phyloP scores from a whole-genome alignment of 2,329 filamentous ascomycete genomes.

The Chaetomium sp. region DNA sequence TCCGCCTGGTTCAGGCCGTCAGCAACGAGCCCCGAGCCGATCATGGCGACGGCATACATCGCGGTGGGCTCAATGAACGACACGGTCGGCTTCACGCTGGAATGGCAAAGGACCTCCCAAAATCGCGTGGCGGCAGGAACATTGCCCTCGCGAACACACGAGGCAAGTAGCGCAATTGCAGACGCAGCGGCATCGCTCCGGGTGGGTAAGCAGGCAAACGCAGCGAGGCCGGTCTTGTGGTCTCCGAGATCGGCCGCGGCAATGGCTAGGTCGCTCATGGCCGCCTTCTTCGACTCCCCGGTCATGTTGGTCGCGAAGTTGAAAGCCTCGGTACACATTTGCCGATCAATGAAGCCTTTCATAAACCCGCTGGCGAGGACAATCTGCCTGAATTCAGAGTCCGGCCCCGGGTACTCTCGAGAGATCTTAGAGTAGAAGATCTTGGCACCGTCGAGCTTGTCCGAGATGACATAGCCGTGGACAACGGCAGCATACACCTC shows the following conservation, averaged over 20 bases:
- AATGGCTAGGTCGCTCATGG: conserved; percentile 68
- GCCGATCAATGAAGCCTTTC: conserved; percentile 64
- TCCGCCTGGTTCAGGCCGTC: conserved; percentile 75
- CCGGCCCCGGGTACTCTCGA: conserved; percentile 50
- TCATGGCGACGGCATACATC: conserved; percentile 85
- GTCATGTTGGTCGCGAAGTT: conserved; percentile 62
- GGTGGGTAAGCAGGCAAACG: conserved; percentile 55
- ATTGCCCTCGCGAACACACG: conserved; percentile 78
- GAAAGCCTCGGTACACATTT: conserved; percentile 67
- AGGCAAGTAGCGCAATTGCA: conserved; percentile 75
- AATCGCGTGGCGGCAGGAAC: conserved; percentile 69
- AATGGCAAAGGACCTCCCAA: conserved; percentile 67
- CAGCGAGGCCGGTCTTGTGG: conserved; percentile 58
- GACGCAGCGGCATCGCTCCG: conserved; percentile 48
- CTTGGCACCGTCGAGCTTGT: conserved; percentile 72
- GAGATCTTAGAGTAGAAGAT: conserved; percentile 81
- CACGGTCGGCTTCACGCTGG: conserved; percentile 52
- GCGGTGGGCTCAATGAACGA: conserved; percentile 78
- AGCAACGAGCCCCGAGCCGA: conserved; percentile 77
- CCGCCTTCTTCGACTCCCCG: conserved; percentile 49
- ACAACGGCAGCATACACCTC: conserved; percentile 88
- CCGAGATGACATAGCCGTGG: conserved; percentile 77
- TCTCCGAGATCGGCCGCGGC: conserved; percentile 75
- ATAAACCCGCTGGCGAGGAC: conserved; percentile 72
- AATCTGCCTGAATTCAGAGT: conserved; percentile 60